These are phyloP conservation scores for Prunus armeniaca DNA, from an alignment of 306 rosid genomes.

Conservation along the genomic window DNA sequence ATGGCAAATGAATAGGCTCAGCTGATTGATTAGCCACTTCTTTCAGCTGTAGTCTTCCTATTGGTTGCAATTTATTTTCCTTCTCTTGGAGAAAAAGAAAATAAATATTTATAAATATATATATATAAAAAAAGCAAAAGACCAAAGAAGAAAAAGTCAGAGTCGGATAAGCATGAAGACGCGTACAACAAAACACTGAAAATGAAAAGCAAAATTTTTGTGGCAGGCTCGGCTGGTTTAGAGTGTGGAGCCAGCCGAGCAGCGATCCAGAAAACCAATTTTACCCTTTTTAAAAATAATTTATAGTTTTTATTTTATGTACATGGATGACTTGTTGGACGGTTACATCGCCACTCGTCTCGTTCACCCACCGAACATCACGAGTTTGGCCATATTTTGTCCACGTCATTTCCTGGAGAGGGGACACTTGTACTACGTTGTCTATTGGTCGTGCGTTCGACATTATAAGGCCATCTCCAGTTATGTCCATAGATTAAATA, in stretches of 20 bases:
- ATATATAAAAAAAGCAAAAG: too few species aligned
- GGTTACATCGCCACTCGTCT: constrained; percentile 8
- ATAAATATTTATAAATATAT: too few species aligned
- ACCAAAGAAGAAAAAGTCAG: not conserved
- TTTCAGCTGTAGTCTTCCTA: not conserved
- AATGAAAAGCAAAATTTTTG: not conserved
- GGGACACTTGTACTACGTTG: not conserved
- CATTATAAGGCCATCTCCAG: not conserved
- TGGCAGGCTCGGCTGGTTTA: not conserved
- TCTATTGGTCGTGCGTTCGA: not conserved
- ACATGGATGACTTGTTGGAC: not conserved
- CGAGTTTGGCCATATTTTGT: constrained; percentile 9
- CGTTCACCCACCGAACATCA: not conserved
- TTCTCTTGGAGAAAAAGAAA: not conserved
- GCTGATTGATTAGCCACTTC: too few species aligned
- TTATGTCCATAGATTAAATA: too few species aligned
- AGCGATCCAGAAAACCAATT: not conserved
- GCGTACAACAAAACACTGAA: not conserved
- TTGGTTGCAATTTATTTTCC: not conserved
- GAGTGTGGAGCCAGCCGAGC: not conserved
- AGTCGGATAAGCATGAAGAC: not conserved
- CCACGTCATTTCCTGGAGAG: constrained; percentile 13
- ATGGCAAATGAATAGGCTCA: too few species aligned
- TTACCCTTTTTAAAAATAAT: too few species aligned
- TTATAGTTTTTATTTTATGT: too few species aligned